These are phyloP conservation scores for Quercus alba DNA, from an alignment of 306 rosid genomes.

Conservation along the genomic window DNA sequence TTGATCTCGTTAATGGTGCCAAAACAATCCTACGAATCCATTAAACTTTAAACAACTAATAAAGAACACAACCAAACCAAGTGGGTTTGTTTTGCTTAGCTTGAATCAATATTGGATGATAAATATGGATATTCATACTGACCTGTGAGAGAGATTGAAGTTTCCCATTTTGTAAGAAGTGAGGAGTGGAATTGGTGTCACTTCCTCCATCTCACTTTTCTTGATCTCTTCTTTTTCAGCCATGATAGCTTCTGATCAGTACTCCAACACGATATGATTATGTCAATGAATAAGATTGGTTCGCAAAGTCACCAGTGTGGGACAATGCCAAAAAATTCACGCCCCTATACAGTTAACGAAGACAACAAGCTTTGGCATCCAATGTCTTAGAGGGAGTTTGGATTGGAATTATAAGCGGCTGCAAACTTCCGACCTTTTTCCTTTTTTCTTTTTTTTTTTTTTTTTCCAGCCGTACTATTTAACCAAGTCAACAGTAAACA, in stretches of 20 bases:
- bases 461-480: no score
- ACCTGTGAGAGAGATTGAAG: slow-evolving; percentile 81
- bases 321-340: no score
- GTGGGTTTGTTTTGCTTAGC: background rate
- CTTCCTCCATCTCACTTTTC: background rate
- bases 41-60: background rate
- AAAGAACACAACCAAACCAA: background rate
- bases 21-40: slow-evolving; percentile 28
- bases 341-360: no score
- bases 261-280: no score
- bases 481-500: no score
- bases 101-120: background rate
- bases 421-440: no score
- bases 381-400: no score
- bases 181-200: slow-evolving; percentile 36
- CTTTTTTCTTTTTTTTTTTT: no score
- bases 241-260: background rate
- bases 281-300: no score
- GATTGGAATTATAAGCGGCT: no score
- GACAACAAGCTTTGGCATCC: no score
- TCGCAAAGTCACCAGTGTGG: no score
- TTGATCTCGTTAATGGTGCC: slow-evolving; percentile 42
- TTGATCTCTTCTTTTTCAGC: slow-evolving; percentile 12
- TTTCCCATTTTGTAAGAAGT: slow-evolving; percentile 65
- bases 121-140: background rate